Evolutionary conservation across 345 rosid genomes (phyloP).

Genomic region (Hypericum androsaemum): DNA sequence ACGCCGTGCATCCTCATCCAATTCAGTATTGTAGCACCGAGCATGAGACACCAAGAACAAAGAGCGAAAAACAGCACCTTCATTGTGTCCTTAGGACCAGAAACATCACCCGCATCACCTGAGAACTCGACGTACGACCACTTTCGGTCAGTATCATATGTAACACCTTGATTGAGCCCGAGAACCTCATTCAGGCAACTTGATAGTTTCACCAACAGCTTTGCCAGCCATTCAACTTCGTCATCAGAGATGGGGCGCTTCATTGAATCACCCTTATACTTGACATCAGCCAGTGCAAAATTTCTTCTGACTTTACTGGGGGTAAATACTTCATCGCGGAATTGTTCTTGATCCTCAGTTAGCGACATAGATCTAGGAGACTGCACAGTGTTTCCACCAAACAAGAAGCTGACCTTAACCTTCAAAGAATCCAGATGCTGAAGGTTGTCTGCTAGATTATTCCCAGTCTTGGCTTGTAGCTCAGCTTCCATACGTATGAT

Average conservation of each 20-base stretch:
- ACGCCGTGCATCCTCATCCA: constrained; percentile 57
- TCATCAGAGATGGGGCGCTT: constrained; percentile 69
- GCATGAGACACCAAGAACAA: constrained; percentile 37
- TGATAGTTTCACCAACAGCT: constrained; percentile 53
- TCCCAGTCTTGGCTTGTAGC: constrained; percentile 52
- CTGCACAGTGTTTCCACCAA: constrained; percentile 41
- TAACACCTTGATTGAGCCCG: constrained; percentile 42
- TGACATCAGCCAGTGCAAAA: constrained; percentile 25
- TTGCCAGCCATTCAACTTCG: constrained; percentile 78
- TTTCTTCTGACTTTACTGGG: constrained; percentile 62
- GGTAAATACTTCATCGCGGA: constrained; percentile 59
- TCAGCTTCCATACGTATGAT: constrained; percentile 81
- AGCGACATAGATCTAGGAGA: constrained; percentile 41
- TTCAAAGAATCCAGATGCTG: constrained; percentile 51
- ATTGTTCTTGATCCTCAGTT: constrained; percentile 27
- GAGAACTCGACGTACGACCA: constrained; percentile 49
- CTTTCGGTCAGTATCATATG: constrained; percentile 14
- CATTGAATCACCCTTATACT: constrained; percentile 86
- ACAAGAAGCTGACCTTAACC: constrained; percentile 39
- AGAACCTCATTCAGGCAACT: constrained; percentile 54
- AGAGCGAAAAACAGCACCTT: constrained; percentile 32
- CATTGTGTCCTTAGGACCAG: constrained; percentile 33
- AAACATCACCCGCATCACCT: constrained; percentile 25
- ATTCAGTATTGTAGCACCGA: constrained; percentile 23
- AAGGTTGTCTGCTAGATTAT: constrained; percentile 29